Evolutionary conservation across 1,139 yeast species (phyloP), one percentile per base, ranked within the genome.

Genomic region (Hyphopichia pseudoburtonii): DNA sequence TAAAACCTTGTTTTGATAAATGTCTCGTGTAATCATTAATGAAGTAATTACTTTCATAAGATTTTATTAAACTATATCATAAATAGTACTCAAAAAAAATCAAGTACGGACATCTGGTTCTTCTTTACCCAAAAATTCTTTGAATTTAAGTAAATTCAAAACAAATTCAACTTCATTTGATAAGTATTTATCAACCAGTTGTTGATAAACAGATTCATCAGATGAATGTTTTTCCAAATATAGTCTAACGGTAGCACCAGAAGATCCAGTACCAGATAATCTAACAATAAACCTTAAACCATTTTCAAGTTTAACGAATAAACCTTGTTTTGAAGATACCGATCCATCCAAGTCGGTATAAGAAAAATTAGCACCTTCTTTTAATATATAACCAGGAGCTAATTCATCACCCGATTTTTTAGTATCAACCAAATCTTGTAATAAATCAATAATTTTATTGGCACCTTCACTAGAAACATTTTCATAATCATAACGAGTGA

Each of bases 261-360:
- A 82, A 1, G 97, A 89, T 5, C 99, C 99, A 10, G 99, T 92
- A 40, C 99, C 99, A 0, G 97, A 88, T 48, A 92, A 75, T 64
- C 99, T 83, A 34, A 88, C 87, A 30, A 94, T 87, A 41, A 90
- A 79, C 60, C 97, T 79, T 43, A 88, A 77, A 3, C 97, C 97
- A 52, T 82, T 83, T 33, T 75, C 75, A 47, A 90, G 77, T 64
- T 85, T 89, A 48, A 90, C 83, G 57, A 74, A 92, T 40, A 92
- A 76, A 32, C 99, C 99, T 70, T 92, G 99, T 57, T 89, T 82
- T n/a, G 68, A 60, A 5, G 97, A 86, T 6, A 90, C 89, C 2
- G 92, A 81, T 16, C 98, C 97, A 60, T 92, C 97, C 44, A 92
- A 72, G 60, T 94, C 98, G 15, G 96, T 90, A 70, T 92, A 92